phyloP scores from a whole-genome alignment of 225 moss, liverwort and hornwort genomes.

The Polytrichum commune region DNA sequence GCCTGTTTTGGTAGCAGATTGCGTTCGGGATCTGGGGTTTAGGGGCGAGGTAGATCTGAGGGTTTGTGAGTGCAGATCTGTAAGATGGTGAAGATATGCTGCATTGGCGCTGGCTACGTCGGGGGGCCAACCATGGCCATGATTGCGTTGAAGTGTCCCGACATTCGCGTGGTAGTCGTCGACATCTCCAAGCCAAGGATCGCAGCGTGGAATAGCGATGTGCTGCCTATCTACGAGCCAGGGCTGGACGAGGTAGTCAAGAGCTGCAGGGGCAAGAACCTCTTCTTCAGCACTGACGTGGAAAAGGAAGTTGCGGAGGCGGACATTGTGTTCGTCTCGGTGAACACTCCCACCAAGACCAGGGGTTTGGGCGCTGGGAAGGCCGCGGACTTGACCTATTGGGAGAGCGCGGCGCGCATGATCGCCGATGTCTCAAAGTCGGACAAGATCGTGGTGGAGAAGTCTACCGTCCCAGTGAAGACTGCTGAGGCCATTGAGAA shows the following conservation, averaged over 20 bases:
- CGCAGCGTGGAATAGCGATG: conserved; percentile 88
- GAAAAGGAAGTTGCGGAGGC: conserved; percentile 73
- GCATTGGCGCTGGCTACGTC: conserved; percentile 77
- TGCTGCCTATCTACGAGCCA: conserved; percentile 87
- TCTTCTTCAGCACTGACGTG: conserved; percentile 78
- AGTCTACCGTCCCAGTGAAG: conserved; percentile 94
- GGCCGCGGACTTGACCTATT: conserved; percentile 92
- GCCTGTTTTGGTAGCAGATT: too few relatives aligned
- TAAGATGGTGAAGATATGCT: conserved; percentile 72
- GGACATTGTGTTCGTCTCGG: conserved; percentile 88
- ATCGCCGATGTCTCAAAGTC: conserved; percentile 80
- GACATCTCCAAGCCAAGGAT: conserved; percentile 89
- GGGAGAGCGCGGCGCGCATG: conserved; percentile 95
- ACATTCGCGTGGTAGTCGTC: conserved; percentile 66
- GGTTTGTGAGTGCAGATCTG: neutral
- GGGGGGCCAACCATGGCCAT: conserved; percentile 76
- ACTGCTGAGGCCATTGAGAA: conserved; percentile 95
- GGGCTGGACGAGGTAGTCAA: conserved; percentile 79
- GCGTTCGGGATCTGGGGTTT: conserved; percentile 2
- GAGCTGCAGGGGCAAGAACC: conserved; percentile 64
- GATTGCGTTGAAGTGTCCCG: conserved; percentile 63
- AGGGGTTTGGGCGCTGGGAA: conserved; percentile 80
- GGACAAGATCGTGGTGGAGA: conserved; percentile 97
- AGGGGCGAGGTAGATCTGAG: neutral
- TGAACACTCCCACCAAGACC: conserved; percentile 92